Evolutionary conservation across 176 grass and related monocot genomes (phyloP), one percentile per base, ranked within the genome.

Genomic region (Elymus sibiricus): DNA sequence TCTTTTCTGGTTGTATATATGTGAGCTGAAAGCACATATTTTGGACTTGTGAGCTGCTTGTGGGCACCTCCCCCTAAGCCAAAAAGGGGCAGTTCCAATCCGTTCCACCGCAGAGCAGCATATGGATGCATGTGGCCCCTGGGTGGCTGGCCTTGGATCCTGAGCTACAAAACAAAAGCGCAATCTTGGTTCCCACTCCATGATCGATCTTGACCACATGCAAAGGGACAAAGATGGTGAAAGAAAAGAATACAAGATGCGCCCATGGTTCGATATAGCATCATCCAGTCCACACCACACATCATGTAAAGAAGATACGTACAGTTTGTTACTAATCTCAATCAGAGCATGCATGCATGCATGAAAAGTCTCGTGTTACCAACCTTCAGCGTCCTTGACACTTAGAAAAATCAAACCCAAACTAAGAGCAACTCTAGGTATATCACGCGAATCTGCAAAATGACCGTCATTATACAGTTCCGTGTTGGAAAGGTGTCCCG

Each of bases 191-290:
- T 76, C 26, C 26, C 73, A 76, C 73, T 21, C 73, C 73, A 76
- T 53, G 73, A 76, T 53, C 73, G 73, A 76, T 76, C 73, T 76
- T 76, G 73, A 76, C 73, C 73, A 76, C 73, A 76, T 76, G 73
- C 72, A 75, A 75, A 75, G 72, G 25, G 70, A 75, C 43, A 49
- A 43, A 74, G 43, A 76, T 76, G 37, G 21, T 72, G 69, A 42
- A 72, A 63, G 9, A 63, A 27, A 11, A 27, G 5, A 11, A 72
- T 42, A 29, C 29, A 29, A 29, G 29, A 29, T 29, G 29, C 29
- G 44, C 73, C 44, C 73, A 27, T 21, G 44, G 73, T 11, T 75
- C 37, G 66, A 11, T 11, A 13, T 40, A 70, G 66, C 34, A 70
- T 35, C 34, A 38, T 35, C 34, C 66, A 70, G 19, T 68, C 32